Percentiles rank a stretch among this genome's conserved stretches.
Evolutionary conservation across 1,284 basidiomycete genomes (phyloP).

Genomic region (Vanrija pseudolonga): DNA sequence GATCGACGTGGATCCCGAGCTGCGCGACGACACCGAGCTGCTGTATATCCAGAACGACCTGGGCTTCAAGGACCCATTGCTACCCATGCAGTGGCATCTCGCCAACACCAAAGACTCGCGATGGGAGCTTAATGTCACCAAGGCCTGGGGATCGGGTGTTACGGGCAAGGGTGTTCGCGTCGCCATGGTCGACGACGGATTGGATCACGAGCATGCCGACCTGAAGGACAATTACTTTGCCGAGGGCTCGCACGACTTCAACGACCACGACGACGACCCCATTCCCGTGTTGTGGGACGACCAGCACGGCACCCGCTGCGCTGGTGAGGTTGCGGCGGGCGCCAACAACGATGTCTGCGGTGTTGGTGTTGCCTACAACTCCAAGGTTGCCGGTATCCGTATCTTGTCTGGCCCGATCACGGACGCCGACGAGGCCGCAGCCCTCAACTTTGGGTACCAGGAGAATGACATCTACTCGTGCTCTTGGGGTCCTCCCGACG

Average conservation of each 20-base stretch:
- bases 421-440: constrained; percentile 94
- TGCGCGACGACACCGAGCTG: constrained; percentile 55
- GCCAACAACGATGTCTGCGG: constrained; percentile 94
- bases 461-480: constrained; percentile 93
- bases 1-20: background rate
- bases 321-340: constrained; percentile 89
- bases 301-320: constrained; percentile 96
- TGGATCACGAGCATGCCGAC: constrained; percentile 86
- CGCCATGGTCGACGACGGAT: constrained; percentile 90
- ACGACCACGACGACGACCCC: constrained; percentile 84
- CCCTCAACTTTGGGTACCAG: constrained; percentile 87
- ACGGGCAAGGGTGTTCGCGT: constrained; percentile 83
- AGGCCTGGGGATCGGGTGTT: constrained; percentile 66
- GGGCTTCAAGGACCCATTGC: constrained; percentile 79
- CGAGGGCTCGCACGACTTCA: constrained; percentile 92
- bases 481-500: constrained; percentile 97
- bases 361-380: constrained; percentile 86
- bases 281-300: constrained; percentile 86
- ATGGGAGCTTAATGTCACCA: constrained; percentile 55
- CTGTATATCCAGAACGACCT: constrained; percentile 51
- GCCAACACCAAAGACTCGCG: constrained; percentile 48
- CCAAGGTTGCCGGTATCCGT: constrained; percentile 87
- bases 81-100: constrained; percentile 84
- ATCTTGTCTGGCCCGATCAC: constrained; percentile 96
- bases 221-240: constrained; percentile 83